Evolutionary conservation across 2,329 filamentous ascomycete species (phyloP), one percentile per base, ranked within the genome.

Genomic region (Cytospora leucostoma): DNA sequence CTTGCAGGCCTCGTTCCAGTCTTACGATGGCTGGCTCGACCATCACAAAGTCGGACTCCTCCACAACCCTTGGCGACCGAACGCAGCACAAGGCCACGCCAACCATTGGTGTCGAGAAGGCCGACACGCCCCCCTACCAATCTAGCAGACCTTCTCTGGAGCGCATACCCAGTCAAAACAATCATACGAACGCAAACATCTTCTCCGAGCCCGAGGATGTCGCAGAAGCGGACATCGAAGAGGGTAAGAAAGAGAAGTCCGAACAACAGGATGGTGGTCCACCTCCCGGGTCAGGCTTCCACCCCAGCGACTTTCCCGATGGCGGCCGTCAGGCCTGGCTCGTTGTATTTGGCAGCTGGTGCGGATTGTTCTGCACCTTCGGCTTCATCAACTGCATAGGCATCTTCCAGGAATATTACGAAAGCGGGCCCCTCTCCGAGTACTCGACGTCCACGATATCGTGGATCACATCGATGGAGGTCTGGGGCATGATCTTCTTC

Each of bases 381-480:
- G 76, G 76, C 7, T 68, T 77, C 17, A 62, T 76, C 68, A 78
- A 76, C 70, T 77, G 76, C 68, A 73, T 77, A 53, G 84, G 84
- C n/a, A 76, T 84, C 7, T 86, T 87, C 71, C 81, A 86, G 68
- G 74, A 79, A 56, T 84, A 86, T 71, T 88, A 87, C 65, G 73
- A 80, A 67, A 71, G 72, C 7, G 75, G 79, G 17, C 78, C 80
- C 38, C 73, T 88, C 21, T 68, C 70, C 1, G 50, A 74, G 34
- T 83, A 84, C 70, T 77, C 77, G 17, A 72, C 80, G 12, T 82
- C 80, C 53, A 79, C 79, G 3, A 74, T 87, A 34, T 78, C 81
- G 34, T 87, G 85, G 84, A 86, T 87, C 68, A 77, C 82, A 7
- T 82, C 82, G 7, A 69, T 84, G 55, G 79, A 86, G 71, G 71